phyloP scores from a whole-genome alignment of 371 early-diverging fungal species.

The Rhizopus stolonifer region DNA sequence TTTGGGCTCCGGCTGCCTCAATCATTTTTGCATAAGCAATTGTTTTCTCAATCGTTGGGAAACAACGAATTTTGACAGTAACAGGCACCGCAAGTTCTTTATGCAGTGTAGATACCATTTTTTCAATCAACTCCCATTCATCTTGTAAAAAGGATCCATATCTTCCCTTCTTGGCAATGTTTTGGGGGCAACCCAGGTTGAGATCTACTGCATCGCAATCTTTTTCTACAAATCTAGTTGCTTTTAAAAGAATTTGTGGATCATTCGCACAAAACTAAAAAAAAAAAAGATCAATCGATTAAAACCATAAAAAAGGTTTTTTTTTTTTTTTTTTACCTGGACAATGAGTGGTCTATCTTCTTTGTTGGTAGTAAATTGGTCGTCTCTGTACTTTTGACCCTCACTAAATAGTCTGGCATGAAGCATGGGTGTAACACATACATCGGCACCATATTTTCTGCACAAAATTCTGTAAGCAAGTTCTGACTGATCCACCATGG shows the following conservation, averaged over 20 bases:
- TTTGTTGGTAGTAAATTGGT: slow-evolving; percentile 74
- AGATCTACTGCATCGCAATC: slow-evolving; percentile 96
- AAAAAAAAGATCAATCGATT: neutral
- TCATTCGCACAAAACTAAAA: slow-evolving; percentile 98
- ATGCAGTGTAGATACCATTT: slow-evolving; percentile 76
- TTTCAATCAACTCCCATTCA: slow-evolving; percentile 89
- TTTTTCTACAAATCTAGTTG: slow-evolving; percentile 83
- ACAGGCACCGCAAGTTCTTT: slow-evolving; percentile 91
- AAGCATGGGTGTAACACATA: slow-evolving; percentile 99
- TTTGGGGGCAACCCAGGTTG: slow-evolving; percentile 97
- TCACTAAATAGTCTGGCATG: slow-evolving; percentile 86
- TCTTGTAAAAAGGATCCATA: slow-evolving; percentile 98
- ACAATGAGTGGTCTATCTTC: slow-evolving; percentile 90
- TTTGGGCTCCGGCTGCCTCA: slow-evolving; percentile 89
- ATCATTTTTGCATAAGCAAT: slow-evolving; percentile 97
- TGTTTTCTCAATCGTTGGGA: slow-evolving; percentile 88
- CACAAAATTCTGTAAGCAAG: slow-evolving; percentile 94
- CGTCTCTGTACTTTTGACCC: slow-evolving; percentile 64
- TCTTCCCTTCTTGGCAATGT: slow-evolving; percentile 92
- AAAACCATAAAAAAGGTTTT: neutral
- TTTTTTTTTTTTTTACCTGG: slow-evolving; percentile 59
- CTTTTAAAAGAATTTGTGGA: slow-evolving; percentile 80
- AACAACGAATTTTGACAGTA: slow-evolving; percentile 97
- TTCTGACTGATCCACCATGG: slow-evolving; percentile 95
- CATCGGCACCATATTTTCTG: slow-evolving; percentile 86